Base-by-base conservation (phyloP, 768 basidiomycete genomes). In the Suillus clintonianus region DNA sequence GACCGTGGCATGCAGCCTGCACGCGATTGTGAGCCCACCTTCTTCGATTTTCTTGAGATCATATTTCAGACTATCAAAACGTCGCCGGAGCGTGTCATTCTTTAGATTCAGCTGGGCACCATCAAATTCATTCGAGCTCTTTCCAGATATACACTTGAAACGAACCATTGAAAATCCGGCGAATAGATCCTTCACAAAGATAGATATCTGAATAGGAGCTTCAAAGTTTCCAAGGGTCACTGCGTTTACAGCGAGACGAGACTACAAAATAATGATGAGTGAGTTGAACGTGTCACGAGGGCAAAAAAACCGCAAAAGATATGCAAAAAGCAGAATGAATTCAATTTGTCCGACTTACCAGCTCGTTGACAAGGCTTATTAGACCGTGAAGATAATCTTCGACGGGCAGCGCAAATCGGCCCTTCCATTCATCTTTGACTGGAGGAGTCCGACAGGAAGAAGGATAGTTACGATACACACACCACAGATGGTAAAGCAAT, bases 11-110 rank as follows among this genome's bases (percentile, higher is more conserved):
- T 53, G 61, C 43, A 60, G 53, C 37, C 24, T 11, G 51, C 6
- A n/a, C 41, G 37, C 17, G 39, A 41, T 56, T 56, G 50, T 55
- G 30, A 34, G 67, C 80, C 55, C 62, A 85, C 92, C 92, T 87
- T 94, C 92, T 78, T 94, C 92, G 19, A 94, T 90, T 70, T 92
- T 93, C 74, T 93, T 93, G 65, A 94, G 84, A 71, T 93, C 92
- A 66, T 94, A 94, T 70, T 94, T 94, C 39, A 94, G 78, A 66
- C 89, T 86, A 70, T 94, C 92, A 70, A 90, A 94, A 60, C 91
- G 79, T 64, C 90, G 84, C 5, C 92, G 86, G 19, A 94, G 77
- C 0, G 80, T 71, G 69, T 94, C 92, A 62, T 94, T 94, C 71
- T 94, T 94, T 22, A 94, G 79, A 69, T 93, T 94, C 15, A 94